Evolutionary conservation across 1,139 yeast genomes (phyloP), one percentile per base, ranked within the genome.

Genomic region (Lodderomyces oxycetoniae): DNA sequence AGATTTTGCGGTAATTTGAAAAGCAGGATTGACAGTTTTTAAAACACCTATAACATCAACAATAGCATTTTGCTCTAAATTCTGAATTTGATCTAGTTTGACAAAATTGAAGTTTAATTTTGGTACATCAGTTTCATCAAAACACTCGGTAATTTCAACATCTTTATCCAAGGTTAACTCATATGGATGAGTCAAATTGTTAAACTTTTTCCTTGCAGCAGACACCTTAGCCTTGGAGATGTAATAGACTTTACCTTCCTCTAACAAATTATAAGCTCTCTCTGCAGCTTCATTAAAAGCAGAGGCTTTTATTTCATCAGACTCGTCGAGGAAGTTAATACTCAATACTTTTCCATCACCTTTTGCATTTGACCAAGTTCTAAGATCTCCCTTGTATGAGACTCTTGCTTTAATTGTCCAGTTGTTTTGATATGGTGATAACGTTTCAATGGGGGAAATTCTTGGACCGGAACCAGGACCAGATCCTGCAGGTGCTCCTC

Each of bases 371-470:
- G 85, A 75, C 91, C 93, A 93, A 27, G 84, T 82, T 59, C 88
- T 81, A 48, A 91, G 71, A 42, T 88, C 96, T 36, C 94, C 79
- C 57, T 91, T 91, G 57, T 73, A 79, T 1, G 94, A 79, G 17
- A 89, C 93, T 51, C 97, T 78, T 1, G 93, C 98, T 50, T 86
- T 87, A 50, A 91, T 85, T 4, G 89, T 81, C 97, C 97, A 93
- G 39, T 73, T 72, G 53, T 80, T 83, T 55, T 84, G 93, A 57
- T 86, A 91, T 8, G 98, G 97, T 7, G 96, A 86, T 37, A 93
- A 66, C 39, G 81, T 84, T 53, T 87, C 96, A 47, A 91, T 87
- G 4, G 94, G 84, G 44, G 77, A 76, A 32, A 83, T 64, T 40
- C 63, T 57, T 31, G 59, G 52, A 10, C 14, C 26, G 14, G 6